Conservation (phyloP, 1,139 yeast genomes). For the Meyerozyma guilliermondii region DNA sequence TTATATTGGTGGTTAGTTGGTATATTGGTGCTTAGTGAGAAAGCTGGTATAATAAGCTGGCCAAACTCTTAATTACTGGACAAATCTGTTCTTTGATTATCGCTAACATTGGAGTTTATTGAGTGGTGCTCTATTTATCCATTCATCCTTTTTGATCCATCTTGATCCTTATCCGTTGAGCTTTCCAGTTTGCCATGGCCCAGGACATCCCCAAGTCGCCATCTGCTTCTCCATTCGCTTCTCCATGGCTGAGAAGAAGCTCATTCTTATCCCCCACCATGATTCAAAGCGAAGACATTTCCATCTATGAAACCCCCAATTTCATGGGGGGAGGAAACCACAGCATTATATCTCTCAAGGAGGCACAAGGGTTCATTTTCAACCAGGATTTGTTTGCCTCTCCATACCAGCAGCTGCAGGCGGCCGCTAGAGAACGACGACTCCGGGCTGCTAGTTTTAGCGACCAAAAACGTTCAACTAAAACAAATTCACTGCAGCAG, state of each 20-base stretch:
- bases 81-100: too few relatives aligned
- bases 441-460: constrained; percentile 22
- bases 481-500: constrained; percentile 6
- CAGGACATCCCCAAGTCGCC: not conserved
- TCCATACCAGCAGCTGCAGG: constrained; percentile 55
- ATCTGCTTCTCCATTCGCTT: constrained; percentile 28
- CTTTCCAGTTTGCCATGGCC: too few relatives aligned
- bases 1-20: too few relatives aligned
- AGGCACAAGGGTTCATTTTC: constrained; percentile 70
- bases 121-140: too few relatives aligned
- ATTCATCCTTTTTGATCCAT: too few relatives aligned
- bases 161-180: too few relatives aligned
- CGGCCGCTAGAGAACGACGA: constrained; percentile 36
- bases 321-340: constrained; percentile 26
- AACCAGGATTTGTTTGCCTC: constrained; percentile 71
- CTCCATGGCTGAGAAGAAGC: constrained; percentile 54
- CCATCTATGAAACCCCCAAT: constrained; percentile 47
- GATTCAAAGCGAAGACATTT: constrained; percentile 56
- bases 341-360: constrained; percentile 47
- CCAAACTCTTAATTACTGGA: too few relatives aligned
- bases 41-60: too few relatives aligned
- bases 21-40: too few relatives aligned
- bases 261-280: constrained; percentile 58
- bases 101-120: too few relatives aligned
- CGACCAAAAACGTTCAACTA: constrained; percentile 7